A percentile compares a stretch with the other conserved stretches of the same genome.
Evolutionary conservation across 768 basidiomycete species (phyloP).

Genomic region (Botryobasidium botryosum): DNA sequence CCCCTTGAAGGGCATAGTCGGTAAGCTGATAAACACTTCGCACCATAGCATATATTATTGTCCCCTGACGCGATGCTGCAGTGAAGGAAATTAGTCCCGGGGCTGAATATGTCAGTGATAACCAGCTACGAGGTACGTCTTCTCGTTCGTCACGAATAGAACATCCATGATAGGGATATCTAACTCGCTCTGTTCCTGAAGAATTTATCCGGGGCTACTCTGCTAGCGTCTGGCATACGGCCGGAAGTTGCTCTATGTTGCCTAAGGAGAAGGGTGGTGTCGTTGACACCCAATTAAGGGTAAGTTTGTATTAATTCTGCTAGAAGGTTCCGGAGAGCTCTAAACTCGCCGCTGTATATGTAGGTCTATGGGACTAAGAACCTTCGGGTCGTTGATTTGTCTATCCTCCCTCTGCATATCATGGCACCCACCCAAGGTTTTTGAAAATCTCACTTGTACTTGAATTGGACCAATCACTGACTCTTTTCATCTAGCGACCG

Average conservation of each 20-base stretch:
- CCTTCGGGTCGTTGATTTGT: conserved; percentile 37
- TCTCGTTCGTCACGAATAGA: too few relatives aligned
- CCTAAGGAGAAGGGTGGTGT: too few relatives aligned
- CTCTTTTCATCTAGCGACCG: too few relatives aligned
- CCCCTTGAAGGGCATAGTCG: background rate
- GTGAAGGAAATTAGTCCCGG: background rate
- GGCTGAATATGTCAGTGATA: background rate
- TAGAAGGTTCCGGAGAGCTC: background rate
- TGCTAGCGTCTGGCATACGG: too few relatives aligned
- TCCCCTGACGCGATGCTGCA: too few relatives aligned
- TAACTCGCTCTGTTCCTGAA: too few relatives aligned
- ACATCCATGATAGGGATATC: too few relatives aligned
- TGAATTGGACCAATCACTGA: too few relatives aligned
- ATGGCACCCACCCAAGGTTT: conserved; percentile 23
- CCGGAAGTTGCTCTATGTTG: too few relatives aligned
- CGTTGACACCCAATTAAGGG: conserved; percentile 33
- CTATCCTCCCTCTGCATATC: conserved; percentile 34
- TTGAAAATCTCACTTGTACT: too few relatives aligned
- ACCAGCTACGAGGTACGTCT: background rate
- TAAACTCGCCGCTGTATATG: background rate
- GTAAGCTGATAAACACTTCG: background rate
- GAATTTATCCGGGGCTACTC: too few relatives aligned
- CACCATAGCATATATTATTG: background rate
- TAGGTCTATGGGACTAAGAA: conserved; percentile 43
- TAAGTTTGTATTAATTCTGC: conserved; percentile 16